Conservation (phyloP, 1,284 basidiomycete species). For the Taiwanofungus camphoratus region DNA sequence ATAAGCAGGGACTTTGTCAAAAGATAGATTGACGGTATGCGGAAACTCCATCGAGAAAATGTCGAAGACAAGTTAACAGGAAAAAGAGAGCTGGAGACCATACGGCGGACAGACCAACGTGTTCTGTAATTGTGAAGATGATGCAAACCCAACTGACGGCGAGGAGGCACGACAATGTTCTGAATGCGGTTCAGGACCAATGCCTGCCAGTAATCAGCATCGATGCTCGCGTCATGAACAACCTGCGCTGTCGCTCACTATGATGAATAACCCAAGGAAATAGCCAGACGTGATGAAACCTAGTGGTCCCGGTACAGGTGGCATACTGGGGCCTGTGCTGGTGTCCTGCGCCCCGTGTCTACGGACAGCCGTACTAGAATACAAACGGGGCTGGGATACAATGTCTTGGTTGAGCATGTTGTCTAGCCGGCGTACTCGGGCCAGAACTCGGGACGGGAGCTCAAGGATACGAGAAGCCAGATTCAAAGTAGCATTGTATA, state of each 20-base stretch:
- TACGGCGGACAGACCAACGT: conserved; percentile 16
- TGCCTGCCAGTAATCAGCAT: conserved; percentile 36
- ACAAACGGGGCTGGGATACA: conserved; percentile 1
- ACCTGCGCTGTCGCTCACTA: conserved; percentile 37
- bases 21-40: conserved; percentile 58
- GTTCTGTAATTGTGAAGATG: conserved; percentile 18
- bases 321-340: conserved; percentile 2
- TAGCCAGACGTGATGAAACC: conserved; percentile 69
- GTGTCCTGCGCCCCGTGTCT: conserved; percentile 3
- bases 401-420: conserved; percentile 15
- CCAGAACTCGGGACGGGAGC: conserved; percentile 38
- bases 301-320: conserved; percentile 51
- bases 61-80: conserved; percentile 60
- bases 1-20: conserved; percentile 48
- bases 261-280: conserved; percentile 53
- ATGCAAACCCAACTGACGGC: conserved; percentile 31
- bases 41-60: conserved; percentile 48
- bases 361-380: conserved; percentile 3
- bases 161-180: conserved; percentile 69
- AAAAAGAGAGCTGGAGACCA: conserved; percentile 38
- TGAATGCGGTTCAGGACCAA: conserved; percentile 68
- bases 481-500: conserved; percentile 22
- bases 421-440: conserved; percentile 35
- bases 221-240: not conserved
- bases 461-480: conserved; percentile 35